Evolutionary conservation across 2,329 filamentous ascomycete species (phyloP).

Genomic region (Sarocladium kiliense): DNA sequence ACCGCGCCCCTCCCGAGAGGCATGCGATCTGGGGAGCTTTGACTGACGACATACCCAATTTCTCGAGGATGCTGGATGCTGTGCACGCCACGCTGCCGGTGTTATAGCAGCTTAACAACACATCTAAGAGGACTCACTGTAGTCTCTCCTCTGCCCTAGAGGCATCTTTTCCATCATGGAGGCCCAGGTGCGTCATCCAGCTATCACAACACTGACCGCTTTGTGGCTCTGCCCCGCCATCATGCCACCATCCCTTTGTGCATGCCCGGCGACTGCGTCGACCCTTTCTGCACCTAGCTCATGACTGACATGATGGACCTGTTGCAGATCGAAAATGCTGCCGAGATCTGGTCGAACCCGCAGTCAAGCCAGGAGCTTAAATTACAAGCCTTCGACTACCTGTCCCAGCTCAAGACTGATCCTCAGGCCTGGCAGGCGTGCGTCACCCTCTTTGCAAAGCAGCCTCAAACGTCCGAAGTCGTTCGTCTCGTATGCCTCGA

Average conservation of each 20-base stretch:
- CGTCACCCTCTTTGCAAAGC: conserved; percentile 76
- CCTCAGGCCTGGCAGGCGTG: conserved; percentile 88
- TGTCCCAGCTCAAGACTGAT: conserved; percentile 73
- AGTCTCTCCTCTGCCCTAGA: conserved; percentile 7
- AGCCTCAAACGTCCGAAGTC: conserved; percentile 71
- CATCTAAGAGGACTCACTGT: conserved; percentile 7
- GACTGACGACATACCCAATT: conserved; percentile 6
- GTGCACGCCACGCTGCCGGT: conserved; percentile 34
- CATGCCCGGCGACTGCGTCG: not conserved
- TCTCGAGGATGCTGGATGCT: conserved; percentile 36
- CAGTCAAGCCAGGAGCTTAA: conserved; percentile 70
- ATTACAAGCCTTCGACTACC: conserved; percentile 75
- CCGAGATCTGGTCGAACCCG: conserved; percentile 88
- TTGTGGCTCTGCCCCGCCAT: conserved; percentile 22
- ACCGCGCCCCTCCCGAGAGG: conserved; percentile 1
- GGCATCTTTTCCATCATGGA: conserved; percentile 33
- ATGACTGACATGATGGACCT: conserved; percentile 14
- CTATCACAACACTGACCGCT: conserved; percentile 11
- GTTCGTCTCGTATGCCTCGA: conserved; percentile 87
- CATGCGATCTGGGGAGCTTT: conserved; percentile 8
- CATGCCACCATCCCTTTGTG: not conserved
- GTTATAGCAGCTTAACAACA: conserved; percentile 34
- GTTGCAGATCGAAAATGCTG: conserved; percentile 81
- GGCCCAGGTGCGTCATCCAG: conserved; percentile 36
- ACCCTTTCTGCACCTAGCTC: conserved; percentile 5